A percentile compares a stretch with the other conserved stretches of the same genome.
Conservation (phyloP, 495 filamentous ascomycete species). For the Annulohypoxylon stygium region DNA sequence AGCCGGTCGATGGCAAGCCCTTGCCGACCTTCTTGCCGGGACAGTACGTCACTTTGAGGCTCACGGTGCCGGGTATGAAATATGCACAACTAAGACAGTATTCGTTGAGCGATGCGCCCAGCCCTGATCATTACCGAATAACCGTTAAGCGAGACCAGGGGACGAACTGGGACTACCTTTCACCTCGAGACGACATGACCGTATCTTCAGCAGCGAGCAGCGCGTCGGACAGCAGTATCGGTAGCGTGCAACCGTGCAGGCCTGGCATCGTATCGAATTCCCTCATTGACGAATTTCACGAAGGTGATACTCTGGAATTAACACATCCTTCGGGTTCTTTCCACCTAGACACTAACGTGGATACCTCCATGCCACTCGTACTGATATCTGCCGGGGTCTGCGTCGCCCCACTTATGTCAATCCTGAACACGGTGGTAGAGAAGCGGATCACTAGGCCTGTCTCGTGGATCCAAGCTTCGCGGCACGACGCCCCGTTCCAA, state of each 20-base stretch:
- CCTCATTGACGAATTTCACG: constrained; percentile 70
- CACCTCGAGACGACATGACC: constrained; percentile 37
- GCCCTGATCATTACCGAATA: constrained; percentile 72
- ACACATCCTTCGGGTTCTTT: constrained; percentile 80
- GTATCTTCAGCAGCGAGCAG: constrained; percentile 51
- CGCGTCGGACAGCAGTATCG: constrained; percentile 52
- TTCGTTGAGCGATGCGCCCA: constrained; percentile 73
- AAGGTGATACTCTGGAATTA: constrained; percentile 73
- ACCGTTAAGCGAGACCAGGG: constrained; percentile 75
- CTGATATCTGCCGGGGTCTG: constrained; percentile 79
- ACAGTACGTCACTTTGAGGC: constrained; percentile 75
- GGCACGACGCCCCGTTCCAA: constrained; percentile 66
- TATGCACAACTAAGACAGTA: constrained; percentile 77
- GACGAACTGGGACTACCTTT: constrained; percentile 43
- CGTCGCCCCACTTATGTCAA: constrained; percentile 74
- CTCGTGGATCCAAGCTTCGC: constrained; percentile 76
- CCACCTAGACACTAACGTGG: constrained; percentile 60
- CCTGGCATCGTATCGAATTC: constrained; percentile 77
- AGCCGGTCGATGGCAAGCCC: constrained; percentile 70
- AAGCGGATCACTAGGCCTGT: constrained; percentile 61
- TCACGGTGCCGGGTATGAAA: constrained; percentile 68
- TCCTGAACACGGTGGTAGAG: constrained; percentile 68
- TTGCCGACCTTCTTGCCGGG: constrained; percentile 74
- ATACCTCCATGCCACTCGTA: constrained; percentile 67
- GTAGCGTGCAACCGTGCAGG: constrained; percentile 45